These are phyloP conservation scores for Phytophthora ramorum DNA, from an alignment of 352 stramenopile genomes.

Conservation along the genomic window DNA sequence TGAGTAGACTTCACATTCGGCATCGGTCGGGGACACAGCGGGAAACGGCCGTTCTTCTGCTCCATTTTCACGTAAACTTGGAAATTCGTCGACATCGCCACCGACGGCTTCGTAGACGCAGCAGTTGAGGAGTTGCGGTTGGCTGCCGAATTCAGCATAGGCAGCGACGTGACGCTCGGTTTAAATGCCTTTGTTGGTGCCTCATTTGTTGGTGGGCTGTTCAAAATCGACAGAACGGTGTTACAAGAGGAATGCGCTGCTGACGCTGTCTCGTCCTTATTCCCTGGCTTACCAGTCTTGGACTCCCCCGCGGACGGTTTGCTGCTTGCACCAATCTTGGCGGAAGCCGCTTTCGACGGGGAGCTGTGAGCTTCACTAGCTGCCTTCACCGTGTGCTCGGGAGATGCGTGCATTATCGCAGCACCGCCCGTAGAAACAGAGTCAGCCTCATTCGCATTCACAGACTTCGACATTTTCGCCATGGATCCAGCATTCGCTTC, in stretches of 20 bases:
- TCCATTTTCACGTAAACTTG: constrained; percentile 71
- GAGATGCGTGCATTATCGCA: constrained; percentile 36
- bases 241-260: constrained; percentile 47
- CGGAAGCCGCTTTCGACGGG: constrained; percentile 35
- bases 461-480: constrained; percentile 8
- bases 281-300: constrained; percentile 14
- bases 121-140: constrained; percentile 16
- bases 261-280: constrained; percentile 10
- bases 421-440: constrained; percentile 7
- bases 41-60: constrained; percentile 41
- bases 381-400: constrained; percentile 40
- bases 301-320: constrained; percentile 11
- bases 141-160: constrained; percentile 39
- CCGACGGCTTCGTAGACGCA: constrained; percentile 18
- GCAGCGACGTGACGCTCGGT: constrained; percentile 40
- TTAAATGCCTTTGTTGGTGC: constrained; percentile 38
- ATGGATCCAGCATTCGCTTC: constrained; percentile 9
- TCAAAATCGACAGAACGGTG: constrained; percentile 78
- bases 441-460: constrained; percentile 14
- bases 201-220: constrained; percentile 66
- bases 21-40: constrained; percentile 37
- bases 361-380: constrained; percentile 40
- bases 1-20: constrained; percentile 28
- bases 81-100: constrained; percentile 34
- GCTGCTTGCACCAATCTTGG: constrained; percentile 35